Conservation (phyloP, 2,329 filamentous ascomycete genomes). For the Cladosporium sp. region DNA sequence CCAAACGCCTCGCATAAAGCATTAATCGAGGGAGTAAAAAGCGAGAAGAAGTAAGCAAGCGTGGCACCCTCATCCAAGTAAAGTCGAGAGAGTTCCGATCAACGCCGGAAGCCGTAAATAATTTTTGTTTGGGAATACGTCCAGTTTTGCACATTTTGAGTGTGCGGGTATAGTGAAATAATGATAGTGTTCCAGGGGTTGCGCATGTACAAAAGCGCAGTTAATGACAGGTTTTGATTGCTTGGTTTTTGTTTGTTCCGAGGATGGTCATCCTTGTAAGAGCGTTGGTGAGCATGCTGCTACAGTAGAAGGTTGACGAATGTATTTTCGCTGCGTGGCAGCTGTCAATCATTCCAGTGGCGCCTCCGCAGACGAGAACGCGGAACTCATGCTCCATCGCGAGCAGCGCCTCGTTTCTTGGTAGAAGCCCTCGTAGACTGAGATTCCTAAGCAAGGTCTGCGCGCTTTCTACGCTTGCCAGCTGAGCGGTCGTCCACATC, state of each 20-base stretch:
- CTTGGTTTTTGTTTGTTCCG: background rate
- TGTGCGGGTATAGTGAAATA: background rate
- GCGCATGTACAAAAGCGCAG: background rate
- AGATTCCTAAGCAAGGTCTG: background rate
- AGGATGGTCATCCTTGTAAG: background rate
- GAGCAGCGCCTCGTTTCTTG: background rate
- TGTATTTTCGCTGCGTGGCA: too few species aligned
- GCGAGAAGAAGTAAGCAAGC: too few species aligned
- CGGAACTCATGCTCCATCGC: background rate
- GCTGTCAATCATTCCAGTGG: background rate
- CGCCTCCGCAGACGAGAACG: background rate
- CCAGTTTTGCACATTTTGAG: background rate
- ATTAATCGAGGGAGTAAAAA: too few species aligned
- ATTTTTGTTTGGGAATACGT: background rate
- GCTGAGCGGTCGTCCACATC: slow-evolving; percentile 56
- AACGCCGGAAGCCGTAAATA: background rate
- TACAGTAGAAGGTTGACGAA: too few species aligned
- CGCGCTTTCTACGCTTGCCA: slow-evolving; percentile 27
- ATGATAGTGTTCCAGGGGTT: background rate
- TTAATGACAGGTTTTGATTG: background rate
- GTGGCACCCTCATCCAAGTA: background rate
- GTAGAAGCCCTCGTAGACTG: background rate
- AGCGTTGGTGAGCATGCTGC: background rate
- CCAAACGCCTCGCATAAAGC: too few species aligned
- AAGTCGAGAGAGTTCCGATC: background rate